Evolutionary conservation across 2,329 filamentous ascomycete genomes (phyloP).

Genomic region (Penicillium sp.): DNA sequence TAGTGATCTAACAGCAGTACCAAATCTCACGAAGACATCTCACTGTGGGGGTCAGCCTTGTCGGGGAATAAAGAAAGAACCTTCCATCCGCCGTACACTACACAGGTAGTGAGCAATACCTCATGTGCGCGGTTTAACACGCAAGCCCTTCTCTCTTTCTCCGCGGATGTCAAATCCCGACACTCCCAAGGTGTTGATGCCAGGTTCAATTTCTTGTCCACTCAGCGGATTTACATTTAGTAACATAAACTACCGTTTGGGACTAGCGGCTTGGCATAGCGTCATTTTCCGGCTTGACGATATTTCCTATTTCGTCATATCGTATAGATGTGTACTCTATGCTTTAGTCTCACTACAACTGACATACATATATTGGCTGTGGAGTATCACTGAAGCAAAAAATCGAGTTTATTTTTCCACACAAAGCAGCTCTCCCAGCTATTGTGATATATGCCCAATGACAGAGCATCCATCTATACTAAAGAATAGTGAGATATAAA

Average conservation of each 20-base stretch:
- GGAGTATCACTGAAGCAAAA: not conserved
- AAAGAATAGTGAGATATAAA: not conserved
- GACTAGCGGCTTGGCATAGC: constrained; percentile 27
- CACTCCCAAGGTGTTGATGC: not conserved
- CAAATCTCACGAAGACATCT: not conserved
- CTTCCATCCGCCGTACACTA: not conserved
- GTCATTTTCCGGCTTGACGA: not conserved
- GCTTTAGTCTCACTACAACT: not conserved
- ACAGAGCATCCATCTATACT: not conserved
- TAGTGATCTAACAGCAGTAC: not conserved
- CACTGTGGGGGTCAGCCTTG: constrained; percentile 2
- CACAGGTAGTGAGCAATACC: not conserved
- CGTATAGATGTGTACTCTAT: not conserved
- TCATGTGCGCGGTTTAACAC: not conserved
- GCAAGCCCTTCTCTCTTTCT: constrained; percentile 10
- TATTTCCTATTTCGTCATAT: not conserved
- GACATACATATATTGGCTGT: not conserved
- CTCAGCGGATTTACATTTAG: constrained; percentile 35
- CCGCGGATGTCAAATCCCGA: constrained; percentile 12
- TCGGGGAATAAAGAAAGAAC: constrained; percentile 1
- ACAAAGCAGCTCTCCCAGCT: not conserved
- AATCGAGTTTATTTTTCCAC: not conserved
- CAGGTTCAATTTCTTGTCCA: constrained; percentile 19
- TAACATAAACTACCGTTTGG: constrained; percentile 34
- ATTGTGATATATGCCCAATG: not conserved